Base-by-base conservation (phyloP, 306 rosid species). In the Lotus japonicus region DNA sequence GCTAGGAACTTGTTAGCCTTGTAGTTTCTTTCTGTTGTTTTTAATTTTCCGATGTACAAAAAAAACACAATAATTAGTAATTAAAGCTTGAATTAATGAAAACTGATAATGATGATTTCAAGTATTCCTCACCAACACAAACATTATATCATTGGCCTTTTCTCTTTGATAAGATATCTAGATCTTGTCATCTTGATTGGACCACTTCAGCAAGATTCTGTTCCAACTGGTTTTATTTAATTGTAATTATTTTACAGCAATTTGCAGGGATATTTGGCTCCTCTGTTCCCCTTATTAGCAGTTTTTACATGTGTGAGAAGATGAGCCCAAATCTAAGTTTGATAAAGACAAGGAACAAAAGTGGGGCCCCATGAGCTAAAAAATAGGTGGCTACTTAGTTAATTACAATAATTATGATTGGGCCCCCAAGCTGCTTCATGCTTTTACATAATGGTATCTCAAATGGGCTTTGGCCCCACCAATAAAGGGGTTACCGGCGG, bases 401-500 rank as follows among this genome's bases (percentile, higher is more conserved):
- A 38, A 55, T 65, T 44, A 50, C 19, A 23, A 77, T 80, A 58
- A 45, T 68, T 16, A 50, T 13, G 33, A 4, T 2, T 15, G 64
- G 68, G 72, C 68, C 81, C 82, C 68, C 48, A 55, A 49, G 55
- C 72, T 9, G 78, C 73, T 62, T 72, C 76, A 51, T 74, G 56
- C 71, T 49, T 71, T 33, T 15, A 42, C 61, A 64, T 67, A 71
- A 55, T 75, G 69, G 18, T 35, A 41, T 48, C 23, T 28, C 31
- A 11, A 52, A 43, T 61, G 69, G 57, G 54, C 48, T 3, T 43
- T 45, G 69, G 14, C 52, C 78, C 58, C 71, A 63, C 59, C 17
- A 39, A 41, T 8, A 51, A 63, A 72, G 56, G 28, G 64, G 80
- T 44, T 70, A 70, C 88, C 71, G 86, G 88, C 88, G 88, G 88